These are phyloP conservation scores for Trichoderma sp. DNA, from an alignment of 2,329 filamentous ascomycete species.

Conservation along the genomic window DNA sequence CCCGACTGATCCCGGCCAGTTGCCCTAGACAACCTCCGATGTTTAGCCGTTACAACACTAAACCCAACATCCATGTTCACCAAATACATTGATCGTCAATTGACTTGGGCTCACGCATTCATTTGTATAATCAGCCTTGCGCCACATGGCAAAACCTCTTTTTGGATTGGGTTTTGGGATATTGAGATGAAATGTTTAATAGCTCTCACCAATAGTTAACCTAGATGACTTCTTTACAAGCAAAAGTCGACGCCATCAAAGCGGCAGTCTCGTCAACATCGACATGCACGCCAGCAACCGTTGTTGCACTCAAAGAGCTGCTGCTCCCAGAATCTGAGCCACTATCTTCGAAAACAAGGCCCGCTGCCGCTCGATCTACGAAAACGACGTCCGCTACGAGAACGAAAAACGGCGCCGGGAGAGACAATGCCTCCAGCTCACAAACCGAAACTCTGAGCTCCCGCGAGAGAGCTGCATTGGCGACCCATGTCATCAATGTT, in stretches of 20 bases:
- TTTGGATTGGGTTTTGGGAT: constrained; percentile 32
- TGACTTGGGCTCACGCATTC: constrained; percentile 29
- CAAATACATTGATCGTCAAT: constrained; percentile 15
- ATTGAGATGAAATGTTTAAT: constrained; percentile 43
- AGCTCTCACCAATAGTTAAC: constrained; percentile 32
- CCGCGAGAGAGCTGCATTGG: constrained; percentile 66
- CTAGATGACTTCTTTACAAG: constrained; percentile 50
- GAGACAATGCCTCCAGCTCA: constrained; percentile 29
- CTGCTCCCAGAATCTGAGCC: constrained; percentile 44
- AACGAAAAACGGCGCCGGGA: constrained; percentile 33
- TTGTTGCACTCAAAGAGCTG: constrained; percentile 53
- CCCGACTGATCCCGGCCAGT: constrained; percentile 32
- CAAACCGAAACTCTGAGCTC: constrained; percentile 38
- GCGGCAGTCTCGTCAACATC: constrained; percentile 56
- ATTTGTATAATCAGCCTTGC: constrained; percentile 33
- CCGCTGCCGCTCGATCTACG: constrained; percentile 35
- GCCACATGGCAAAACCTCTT: constrained; percentile 34
- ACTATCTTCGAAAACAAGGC: constrained; percentile 35
- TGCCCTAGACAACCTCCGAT: constrained; percentile 45
- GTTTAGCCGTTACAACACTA: constrained; percentile 38
- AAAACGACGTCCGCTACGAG: constrained; percentile 37
- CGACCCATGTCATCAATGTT: constrained; percentile 73
- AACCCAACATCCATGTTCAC: neutral
- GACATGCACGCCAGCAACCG: constrained; percentile 57
- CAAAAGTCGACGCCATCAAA: constrained; percentile 56